These are phyloP conservation scores for Pythium aquatile DNA, from an alignment of 352 stramenopile species.

Conservation along the genomic window DNA sequence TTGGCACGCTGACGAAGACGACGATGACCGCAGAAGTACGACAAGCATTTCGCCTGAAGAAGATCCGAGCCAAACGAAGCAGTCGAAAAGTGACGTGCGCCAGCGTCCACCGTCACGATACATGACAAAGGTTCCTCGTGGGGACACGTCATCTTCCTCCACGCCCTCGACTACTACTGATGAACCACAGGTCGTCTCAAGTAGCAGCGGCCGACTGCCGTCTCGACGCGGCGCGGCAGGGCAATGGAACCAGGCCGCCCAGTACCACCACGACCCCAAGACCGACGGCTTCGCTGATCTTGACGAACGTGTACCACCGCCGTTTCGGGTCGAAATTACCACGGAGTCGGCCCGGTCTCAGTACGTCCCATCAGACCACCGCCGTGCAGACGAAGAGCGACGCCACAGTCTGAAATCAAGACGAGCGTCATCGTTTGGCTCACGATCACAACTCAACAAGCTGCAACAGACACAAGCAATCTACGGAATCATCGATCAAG, in stretches of 20 bases:
- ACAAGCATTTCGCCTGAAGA: not conserved
- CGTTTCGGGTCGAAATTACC: conserved; percentile 81
- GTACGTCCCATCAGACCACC: conserved; percentile 19
- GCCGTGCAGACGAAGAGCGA: conserved; percentile 13
- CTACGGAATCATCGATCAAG: conserved; percentile 7
- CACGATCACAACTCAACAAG: conserved; percentile 36
- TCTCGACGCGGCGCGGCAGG: conserved; percentile 47
- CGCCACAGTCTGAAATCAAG: conserved; percentile 28
- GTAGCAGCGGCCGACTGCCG: conserved; percentile 11
- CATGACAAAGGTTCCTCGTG: conserved; percentile 50
- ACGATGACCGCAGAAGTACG: conserved; percentile 1
- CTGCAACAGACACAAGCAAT: conserved; percentile 8
- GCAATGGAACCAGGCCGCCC: conserved; percentile 44
- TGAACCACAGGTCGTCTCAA: not conserved
- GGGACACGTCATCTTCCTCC: conserved; percentile 14
- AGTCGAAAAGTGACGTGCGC: not conserved
- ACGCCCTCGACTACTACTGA: conserved; percentile 27
- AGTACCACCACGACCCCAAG: conserved; percentile 64
- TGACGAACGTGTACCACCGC: conserved; percentile 73
- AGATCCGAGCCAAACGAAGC: not conserved
- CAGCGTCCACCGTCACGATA: conserved; percentile 66
- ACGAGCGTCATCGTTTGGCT: conserved; percentile 45
- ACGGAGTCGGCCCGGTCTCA: conserved; percentile 36
- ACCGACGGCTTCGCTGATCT: conserved; percentile 79
- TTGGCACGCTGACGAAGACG: conserved; percentile 26